These are phyloP conservation scores for Beta lomatogona DNA, from an alignment of 179 eudicot genomes.

Conservation along the genomic window DNA sequence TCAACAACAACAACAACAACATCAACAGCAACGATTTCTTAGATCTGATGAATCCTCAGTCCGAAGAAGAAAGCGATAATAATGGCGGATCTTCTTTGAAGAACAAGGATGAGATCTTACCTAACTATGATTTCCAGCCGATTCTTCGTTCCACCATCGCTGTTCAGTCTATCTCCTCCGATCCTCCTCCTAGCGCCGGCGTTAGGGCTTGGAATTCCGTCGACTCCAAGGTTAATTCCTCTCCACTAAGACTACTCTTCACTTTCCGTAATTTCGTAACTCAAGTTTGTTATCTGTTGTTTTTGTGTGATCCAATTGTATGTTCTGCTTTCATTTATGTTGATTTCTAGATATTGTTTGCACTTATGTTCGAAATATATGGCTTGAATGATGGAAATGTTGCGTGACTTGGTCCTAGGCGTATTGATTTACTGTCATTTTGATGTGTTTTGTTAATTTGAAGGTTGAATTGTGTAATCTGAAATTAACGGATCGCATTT, in stretches of 20 bases:
- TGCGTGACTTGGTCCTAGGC: neutral
- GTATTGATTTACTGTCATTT: neutral
- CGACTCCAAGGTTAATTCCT: conserved; percentile 44
- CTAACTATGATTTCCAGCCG: conserved; percentile 85
- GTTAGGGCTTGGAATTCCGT: conserved; percentile 62
- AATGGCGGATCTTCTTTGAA: conserved; percentile 1
- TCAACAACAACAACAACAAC: conserved; percentile 11
- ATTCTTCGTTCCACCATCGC: conserved; percentile 40
- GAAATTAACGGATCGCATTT: neutral
- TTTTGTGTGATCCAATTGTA: neutral
- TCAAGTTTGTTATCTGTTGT: neutral
- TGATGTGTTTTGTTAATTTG: neutral
- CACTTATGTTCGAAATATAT: neutral
- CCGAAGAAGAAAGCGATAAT: conserved; percentile 23
- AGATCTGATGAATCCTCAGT: conserved; percentile 60
- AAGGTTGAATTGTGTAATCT: neutral
- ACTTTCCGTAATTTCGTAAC: neutral
- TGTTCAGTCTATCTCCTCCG: conserved; percentile 33
- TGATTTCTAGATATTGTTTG: neutral
- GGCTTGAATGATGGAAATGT: neutral
- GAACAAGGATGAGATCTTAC: conserved; percentile 55
- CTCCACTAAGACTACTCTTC: conserved; percentile 39
- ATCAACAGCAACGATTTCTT: conserved; percentile 51
- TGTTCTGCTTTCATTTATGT: neutral
- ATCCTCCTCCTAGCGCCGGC: conserved; percentile 22